Evolutionary conservation across 2,329 filamentous ascomycete genomes (phyloP).

Genomic region (Cryphonectria nitschkei): DNA sequence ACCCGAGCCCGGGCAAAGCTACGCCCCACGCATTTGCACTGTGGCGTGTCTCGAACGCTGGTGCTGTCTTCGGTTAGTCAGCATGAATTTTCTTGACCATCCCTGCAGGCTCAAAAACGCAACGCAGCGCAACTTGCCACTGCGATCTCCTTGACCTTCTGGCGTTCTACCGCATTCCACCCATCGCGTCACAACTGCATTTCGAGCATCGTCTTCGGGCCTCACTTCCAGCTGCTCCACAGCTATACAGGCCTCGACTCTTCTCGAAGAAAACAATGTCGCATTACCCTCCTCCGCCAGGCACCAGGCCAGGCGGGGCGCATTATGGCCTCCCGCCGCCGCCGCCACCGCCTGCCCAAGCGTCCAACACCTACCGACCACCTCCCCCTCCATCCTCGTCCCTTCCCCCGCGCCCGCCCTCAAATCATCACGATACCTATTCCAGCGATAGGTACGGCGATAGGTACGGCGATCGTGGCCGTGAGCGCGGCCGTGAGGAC

Average conservation of each 20-base stretch:
- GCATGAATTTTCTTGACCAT: conserved; percentile 5
- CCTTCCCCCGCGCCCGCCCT: conserved; percentile 27
- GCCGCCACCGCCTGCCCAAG: conserved; percentile 9
- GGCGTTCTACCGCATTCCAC: background rate
- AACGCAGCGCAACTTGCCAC: background rate
- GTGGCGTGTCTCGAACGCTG: background rate
- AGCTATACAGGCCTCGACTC: background rate
- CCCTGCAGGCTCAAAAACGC: background rate
- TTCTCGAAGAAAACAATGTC: conserved; percentile 14
- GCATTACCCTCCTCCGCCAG: conserved; percentile 28
- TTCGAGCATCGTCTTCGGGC: conserved; percentile 16
- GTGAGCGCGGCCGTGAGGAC: conserved; percentile 21
- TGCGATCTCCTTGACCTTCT: conserved; percentile 8
- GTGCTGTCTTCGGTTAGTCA: background rate
- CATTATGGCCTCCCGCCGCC: conserved; percentile 19
- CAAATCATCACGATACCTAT: conserved; percentile 27
- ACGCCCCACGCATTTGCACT: background rate
- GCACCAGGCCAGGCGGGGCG: conserved; percentile 22
- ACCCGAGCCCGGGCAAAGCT: background rate
- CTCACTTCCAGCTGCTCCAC: conserved; percentile 2
- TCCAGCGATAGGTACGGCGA: conserved; percentile 3
- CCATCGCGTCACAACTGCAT: conserved; percentile 1
- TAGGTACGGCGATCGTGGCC: conserved; percentile 17
- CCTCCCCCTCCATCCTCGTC: conserved; percentile 22
- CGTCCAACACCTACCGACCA: conserved; percentile 20